Conservation (phyloP, 768 basidiomycete genomes). For the Thelephora ganbajun region DNA sequence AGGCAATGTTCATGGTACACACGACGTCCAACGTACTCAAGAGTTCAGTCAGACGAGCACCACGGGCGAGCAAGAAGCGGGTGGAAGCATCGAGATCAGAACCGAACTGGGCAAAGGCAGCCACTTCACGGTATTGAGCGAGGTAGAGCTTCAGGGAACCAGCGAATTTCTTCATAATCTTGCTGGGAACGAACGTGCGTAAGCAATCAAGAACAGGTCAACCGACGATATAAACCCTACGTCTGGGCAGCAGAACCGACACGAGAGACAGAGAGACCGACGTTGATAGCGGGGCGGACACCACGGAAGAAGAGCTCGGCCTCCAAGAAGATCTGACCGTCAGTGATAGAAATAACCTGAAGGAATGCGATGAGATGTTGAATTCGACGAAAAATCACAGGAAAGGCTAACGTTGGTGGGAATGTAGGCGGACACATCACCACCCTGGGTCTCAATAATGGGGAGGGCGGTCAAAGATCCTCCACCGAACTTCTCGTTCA, state of each 20-base stretch:
- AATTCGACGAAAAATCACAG: background rate
- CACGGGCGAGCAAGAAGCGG: conserved; percentile 94
- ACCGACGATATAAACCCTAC: conserved; percentile 32
- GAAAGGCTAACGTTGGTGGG: conserved; percentile 61
- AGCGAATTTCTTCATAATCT: conserved; percentile 99
- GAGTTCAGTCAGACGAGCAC: conserved; percentile 95
- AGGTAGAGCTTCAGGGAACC: conserved; percentile 99
- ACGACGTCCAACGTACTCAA: conserved; percentile 39
- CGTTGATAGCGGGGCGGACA: conserved; percentile 98
- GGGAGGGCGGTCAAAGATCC: conserved; percentile 98
- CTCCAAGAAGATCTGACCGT: conserved; percentile 99
- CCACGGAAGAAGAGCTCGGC: conserved; percentile 99
- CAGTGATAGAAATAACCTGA: conserved; percentile 98
- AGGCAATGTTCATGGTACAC: background rate
- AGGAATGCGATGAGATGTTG: conserved; percentile 2
- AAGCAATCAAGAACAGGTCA: background rate
- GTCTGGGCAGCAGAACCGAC: conserved; percentile 99
- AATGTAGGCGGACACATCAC: conserved; percentile 99
- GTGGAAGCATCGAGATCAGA: conserved; percentile 99
- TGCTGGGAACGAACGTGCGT: conserved; percentile 27
- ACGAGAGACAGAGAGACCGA: conserved; percentile 99
- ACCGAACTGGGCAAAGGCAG: conserved; percentile 98
- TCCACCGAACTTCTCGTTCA: conserved; percentile 98
- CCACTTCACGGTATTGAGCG: conserved; percentile 99
- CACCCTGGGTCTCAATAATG: conserved; percentile 99